These are phyloP conservation scores for Podaxis sp. DNA, from an alignment of 768 basidiomycete genomes.

Conservation along the genomic window DNA sequence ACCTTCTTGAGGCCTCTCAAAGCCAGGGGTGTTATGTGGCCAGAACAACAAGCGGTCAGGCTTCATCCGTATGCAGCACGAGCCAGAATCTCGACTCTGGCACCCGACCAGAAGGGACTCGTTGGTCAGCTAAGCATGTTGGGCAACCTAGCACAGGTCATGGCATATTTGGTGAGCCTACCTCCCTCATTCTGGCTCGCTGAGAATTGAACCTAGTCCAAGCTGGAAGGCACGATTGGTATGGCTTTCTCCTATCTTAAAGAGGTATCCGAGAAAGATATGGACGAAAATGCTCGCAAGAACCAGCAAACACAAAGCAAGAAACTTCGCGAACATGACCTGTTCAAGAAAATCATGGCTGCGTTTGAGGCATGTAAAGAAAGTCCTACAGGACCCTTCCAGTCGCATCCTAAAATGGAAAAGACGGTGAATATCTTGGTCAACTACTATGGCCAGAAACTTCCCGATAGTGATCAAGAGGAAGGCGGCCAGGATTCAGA, in stretches of 20 bases:
- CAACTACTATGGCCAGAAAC: conserved; percentile 69
- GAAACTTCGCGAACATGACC: conserved; percentile 48
- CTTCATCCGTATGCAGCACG: conserved; percentile 47
- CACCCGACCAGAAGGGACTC: conserved; percentile 44
- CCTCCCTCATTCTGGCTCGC: neutral
- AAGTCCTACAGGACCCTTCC: conserved; percentile 16
- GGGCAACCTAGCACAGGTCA: conserved; percentile 66
- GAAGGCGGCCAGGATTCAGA: conserved; percentile 29
- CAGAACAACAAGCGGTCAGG: conserved; percentile 35
- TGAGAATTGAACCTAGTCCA: conserved; percentile 10
- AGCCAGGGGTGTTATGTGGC: conserved; percentile 25
- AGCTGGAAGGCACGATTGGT: conserved; percentile 81
- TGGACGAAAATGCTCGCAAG: conserved; percentile 29
- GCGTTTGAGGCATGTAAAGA: conserved; percentile 63
- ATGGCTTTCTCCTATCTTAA: conserved; percentile 74
- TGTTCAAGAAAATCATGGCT: conserved; percentile 60
- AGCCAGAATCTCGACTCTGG: conserved; percentile 37
- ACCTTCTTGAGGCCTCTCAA: conserved; percentile 20
- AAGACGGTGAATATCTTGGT: conserved; percentile 70
- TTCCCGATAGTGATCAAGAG: conserved; percentile 39
- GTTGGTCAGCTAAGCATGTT: conserved; percentile 51
- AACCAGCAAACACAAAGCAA: conserved; percentile 40
- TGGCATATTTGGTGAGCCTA: conserved; percentile 79
- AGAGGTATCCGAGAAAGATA: conserved; percentile 41
- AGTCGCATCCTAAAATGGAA: conserved; percentile 91